Conservation (phyloP, 179 eudicot genomes). For the Actinidia arguta region DNA sequence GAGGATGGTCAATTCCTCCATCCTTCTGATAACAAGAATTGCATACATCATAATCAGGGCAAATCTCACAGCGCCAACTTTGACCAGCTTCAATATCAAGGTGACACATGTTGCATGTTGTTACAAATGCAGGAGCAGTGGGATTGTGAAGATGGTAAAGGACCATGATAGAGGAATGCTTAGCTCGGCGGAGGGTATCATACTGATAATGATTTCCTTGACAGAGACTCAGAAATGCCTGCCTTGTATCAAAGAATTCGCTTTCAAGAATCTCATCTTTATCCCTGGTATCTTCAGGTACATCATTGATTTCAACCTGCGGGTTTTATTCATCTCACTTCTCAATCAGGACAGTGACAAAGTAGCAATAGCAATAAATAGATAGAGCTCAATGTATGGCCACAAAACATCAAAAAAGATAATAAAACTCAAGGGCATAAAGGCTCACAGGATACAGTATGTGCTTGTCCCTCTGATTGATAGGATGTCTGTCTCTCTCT, state of each 20-base stretch:
- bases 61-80: constrained; percentile 99
- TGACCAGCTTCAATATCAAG: constrained; percentile 96
- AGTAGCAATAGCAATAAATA: background rate
- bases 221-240: constrained; percentile 96
- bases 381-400: background rate
- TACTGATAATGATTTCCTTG: constrained; percentile 99
- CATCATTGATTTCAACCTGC: constrained; percentile 75
- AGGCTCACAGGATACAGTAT: constrained; percentile 62
- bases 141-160: constrained; percentile 99
- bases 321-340: constrained; percentile 27
- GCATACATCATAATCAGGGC: constrained; percentile 98
- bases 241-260: constrained; percentile 98
- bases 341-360: background rate
- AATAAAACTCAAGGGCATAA: background rate
- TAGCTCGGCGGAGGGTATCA: constrained; percentile 97
- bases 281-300: constrained; percentile 86
- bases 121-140: constrained; percentile 97
- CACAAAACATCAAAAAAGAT: background rate
- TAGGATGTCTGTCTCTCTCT: constrained; percentile 87
- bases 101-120: constrained; percentile 75
- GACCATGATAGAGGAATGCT: constrained; percentile 99
- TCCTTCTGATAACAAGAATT: constrained; percentile 85
- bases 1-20: constrained; percentile 90
- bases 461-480: constrained; percentile 81
- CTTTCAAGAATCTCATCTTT: constrained; percentile 94